A percentile compares a stretch with the other conserved stretches of the same genome.
Evolutionary conservation across 768 basidiomycete genomes (phyloP).

Genomic region (Dentipellis sp.): DNA sequence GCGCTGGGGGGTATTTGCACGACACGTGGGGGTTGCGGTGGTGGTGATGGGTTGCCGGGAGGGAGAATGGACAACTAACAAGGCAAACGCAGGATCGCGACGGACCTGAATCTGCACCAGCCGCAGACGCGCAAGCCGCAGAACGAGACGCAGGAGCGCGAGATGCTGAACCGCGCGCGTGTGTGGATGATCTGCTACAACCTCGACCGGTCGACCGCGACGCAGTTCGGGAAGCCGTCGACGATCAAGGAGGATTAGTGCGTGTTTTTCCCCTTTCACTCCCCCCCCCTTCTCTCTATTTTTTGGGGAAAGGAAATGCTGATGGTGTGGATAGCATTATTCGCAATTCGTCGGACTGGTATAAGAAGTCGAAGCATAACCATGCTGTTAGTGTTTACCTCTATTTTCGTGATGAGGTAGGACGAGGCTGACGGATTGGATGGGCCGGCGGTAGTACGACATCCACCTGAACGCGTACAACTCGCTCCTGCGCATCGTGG

Average conservation of each 20-base stretch:
- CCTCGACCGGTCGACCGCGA: conserved; percentile 80
- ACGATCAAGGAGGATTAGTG: conserved; percentile 72
- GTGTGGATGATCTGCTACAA: conserved; percentile 90
- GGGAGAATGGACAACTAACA: too few species aligned
- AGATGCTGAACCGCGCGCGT: conserved; percentile 83
- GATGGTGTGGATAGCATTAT: conserved; percentile 4
- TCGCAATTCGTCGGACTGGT: conserved; percentile 10
- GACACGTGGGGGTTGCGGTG: not conserved
- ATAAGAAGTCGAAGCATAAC: conserved; percentile 10
- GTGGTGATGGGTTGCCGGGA: too few species aligned
- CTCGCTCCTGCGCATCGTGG: conserved; percentile 11
- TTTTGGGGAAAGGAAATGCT: not conserved
- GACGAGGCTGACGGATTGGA: not conserved
- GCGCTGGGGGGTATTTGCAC: conserved; percentile 22
- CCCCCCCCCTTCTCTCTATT: too few species aligned
- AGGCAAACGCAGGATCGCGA: conserved; percentile 74
- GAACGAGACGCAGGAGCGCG: conserved; percentile 75
- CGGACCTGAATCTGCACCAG: conserved; percentile 81
- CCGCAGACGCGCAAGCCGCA: conserved; percentile 63
- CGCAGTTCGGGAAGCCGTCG: conserved; percentile 82
- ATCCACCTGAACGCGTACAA: conserved; percentile 12
- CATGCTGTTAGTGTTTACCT: conserved; percentile 5
- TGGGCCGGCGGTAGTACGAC: conserved; percentile 7
- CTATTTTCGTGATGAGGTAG: not conserved
- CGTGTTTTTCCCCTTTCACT: conserved; percentile 36